phyloP scores from a whole-genome alignment of 345 rosid genomes.

The Camelina laxa region DNA sequence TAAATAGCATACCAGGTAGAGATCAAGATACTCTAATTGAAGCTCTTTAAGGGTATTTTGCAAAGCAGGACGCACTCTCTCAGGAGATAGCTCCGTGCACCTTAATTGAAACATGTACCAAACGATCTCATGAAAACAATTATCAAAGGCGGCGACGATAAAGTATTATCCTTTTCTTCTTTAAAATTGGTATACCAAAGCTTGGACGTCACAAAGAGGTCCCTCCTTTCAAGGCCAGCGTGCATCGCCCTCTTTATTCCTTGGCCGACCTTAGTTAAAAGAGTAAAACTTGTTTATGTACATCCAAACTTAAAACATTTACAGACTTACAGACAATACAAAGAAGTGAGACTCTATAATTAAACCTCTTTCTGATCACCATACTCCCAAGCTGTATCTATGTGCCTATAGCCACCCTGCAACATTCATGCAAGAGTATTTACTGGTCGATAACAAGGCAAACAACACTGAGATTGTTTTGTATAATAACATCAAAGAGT shows the following conservation, averaged over 20 bases:
- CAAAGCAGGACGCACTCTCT: slow-evolving; percentile 56
- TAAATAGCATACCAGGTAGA: slow-evolving; percentile 48
- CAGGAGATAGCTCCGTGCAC: slow-evolving; percentile 60
- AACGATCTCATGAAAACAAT: neutral
- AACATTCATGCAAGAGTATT: neutral
- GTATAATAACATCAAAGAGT: no score
- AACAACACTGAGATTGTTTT: neutral
- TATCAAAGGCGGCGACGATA: neutral
- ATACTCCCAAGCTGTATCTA: slow-evolving; percentile 58
- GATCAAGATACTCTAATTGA: slow-evolving; percentile 62
- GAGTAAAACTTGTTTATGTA: neutral
- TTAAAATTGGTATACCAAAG: slow-evolving; percentile 46
- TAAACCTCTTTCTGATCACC: slow-evolving; percentile 50
- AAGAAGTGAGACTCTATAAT: neutral
- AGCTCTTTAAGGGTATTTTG: slow-evolving; percentile 58
- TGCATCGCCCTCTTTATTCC: slow-evolving; percentile 55
- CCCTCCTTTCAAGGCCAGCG: slow-evolving; percentile 56
- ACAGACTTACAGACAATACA: neutral
- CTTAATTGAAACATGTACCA: slow-evolving; percentile 16
- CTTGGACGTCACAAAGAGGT: slow-evolving; percentile 61
- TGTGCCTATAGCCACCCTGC: slow-evolving; percentile 62
- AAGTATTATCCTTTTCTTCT: neutral
- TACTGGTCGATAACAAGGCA: neutral
- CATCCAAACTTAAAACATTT: neutral
- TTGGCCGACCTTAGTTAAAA: slow-evolving; percentile 46